These are phyloP conservation scores for Buddleja alternifolia DNA, from an alignment of 257 asterid genomes.

Conservation along the genomic window DNA sequence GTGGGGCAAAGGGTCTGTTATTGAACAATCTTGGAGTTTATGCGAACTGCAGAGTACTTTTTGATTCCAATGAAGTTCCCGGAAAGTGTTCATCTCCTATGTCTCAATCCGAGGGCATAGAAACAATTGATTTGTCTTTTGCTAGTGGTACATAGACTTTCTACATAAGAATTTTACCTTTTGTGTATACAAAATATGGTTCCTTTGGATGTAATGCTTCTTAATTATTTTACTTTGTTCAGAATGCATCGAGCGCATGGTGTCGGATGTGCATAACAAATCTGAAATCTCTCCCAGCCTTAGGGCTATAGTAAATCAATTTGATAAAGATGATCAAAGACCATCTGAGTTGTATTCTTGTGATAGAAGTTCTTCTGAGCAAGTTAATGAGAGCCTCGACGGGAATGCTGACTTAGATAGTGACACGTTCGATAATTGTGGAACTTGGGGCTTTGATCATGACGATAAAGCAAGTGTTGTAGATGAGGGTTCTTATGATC, in stretches of 20 bases:
- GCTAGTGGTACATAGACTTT: constrained; percentile 67
- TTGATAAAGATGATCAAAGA: constrained; percentile 63
- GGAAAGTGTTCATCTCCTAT: constrained; percentile 58
- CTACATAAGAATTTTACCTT: constrained; percentile 7
- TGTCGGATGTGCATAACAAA: constrained; percentile 55
- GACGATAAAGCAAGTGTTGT: constrained; percentile 62
- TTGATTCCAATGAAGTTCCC: constrained; percentile 90
- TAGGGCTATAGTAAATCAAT: constrained; percentile 58
- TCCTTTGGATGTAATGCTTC: constrained; percentile 15
- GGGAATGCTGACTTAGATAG: constrained; percentile 42
- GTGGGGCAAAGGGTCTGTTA: constrained; percentile 95
- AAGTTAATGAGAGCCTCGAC: constrained; percentile 42
- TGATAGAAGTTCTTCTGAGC: constrained; percentile 46
- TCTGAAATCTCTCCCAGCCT: constrained; percentile 88
- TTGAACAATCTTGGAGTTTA: constrained; percentile 94
- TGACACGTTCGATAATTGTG: constrained; percentile 53
- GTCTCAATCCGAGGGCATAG: constrained; percentile 41
- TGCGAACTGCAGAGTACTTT: constrained; percentile 84
- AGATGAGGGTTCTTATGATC: constrained; percentile 57
- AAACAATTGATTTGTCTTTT: constrained; percentile 74
- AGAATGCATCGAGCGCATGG: constrained; percentile 82
- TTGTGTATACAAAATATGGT: constrained; percentile 6
- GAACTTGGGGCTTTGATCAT: constrained; percentile 67
- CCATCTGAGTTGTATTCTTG: constrained; percentile 52
- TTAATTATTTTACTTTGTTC: constrained; percentile 27